These are phyloP conservation scores for Quercus parvula DNA, from an alignment of 306 rosid genomes.

Conservation along the genomic window DNA sequence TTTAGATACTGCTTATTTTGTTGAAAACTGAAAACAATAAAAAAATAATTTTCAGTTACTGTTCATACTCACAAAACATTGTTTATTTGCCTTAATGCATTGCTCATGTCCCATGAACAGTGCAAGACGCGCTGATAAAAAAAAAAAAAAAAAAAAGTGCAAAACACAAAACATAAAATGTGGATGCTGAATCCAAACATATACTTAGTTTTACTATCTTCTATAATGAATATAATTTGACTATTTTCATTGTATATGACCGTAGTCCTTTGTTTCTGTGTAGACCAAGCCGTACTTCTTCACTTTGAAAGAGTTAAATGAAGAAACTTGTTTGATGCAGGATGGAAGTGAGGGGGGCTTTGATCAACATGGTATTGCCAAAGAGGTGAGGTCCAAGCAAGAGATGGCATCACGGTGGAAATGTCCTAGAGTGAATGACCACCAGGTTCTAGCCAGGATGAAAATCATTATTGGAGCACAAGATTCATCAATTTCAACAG, in stretches of 20 bases:
- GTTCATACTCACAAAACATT: no score
- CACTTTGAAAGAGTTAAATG: not conserved
- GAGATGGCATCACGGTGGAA: slow-evolving; percentile 9
- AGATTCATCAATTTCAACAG: not conserved
- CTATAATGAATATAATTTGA: not conserved
- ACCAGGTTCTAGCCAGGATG: not conserved
- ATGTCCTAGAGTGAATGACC: not conserved
- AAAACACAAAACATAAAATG: no score
- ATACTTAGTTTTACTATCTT: not conserved
- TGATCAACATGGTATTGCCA: not conserved
- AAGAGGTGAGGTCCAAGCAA: not conserved
- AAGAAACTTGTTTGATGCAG: slow-evolving; percentile 14
- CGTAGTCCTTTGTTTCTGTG: not conserved
- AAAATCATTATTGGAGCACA: not conserved
- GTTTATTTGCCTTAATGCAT: no score
- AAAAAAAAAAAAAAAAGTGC: no score
- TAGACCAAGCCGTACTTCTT: not conserved
- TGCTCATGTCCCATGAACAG: no score
- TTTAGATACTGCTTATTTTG: no score
- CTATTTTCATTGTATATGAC: not conserved
- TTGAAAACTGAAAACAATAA: no score
- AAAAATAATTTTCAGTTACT: no score
- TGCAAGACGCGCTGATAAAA: no score
- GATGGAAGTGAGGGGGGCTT: not conserved
- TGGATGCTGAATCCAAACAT: no score